These are phyloP conservation scores for Oryza glaberrima DNA, from an alignment of 176 grass and related monocot genomes.

Conservation along the genomic window DNA sequence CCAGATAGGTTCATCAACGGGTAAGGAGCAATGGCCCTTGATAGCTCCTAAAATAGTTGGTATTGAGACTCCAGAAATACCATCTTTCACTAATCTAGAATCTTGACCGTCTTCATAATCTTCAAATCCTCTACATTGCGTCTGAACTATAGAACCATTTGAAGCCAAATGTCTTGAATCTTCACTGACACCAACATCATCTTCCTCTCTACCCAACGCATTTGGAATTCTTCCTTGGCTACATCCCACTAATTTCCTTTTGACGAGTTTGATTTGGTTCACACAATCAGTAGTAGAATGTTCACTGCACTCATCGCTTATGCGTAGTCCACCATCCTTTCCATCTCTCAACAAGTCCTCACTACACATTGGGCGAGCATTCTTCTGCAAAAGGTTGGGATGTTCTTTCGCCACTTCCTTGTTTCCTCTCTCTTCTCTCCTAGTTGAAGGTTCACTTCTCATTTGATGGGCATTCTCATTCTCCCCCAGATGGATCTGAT, in stretches of 20 bases:
- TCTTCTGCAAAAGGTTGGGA: too few species aligned
- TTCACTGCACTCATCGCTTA: neutral
- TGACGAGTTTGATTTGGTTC: neutral
- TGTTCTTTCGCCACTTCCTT: neutral
- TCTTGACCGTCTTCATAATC: neutral
- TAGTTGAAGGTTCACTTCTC: too few species aligned
- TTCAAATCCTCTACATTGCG: neutral
- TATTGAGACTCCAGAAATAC: neutral
- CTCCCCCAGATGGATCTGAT: too few species aligned
- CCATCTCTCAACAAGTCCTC: neutral
- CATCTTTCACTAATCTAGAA: neutral
- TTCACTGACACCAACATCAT: neutral
- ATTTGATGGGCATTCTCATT: too few species aligned
- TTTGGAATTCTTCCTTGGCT: neutral
- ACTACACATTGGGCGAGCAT: neutral
- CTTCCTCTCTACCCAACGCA: neutral
- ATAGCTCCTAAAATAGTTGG: neutral
- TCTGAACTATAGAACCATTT: neutral
- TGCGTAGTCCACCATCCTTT: neutral
- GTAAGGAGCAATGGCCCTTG: neutral
- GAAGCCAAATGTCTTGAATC: neutral
- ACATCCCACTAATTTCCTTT: neutral
- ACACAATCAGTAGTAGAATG: neutral
- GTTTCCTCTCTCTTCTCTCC: too few species aligned
- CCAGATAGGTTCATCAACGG: slow-evolving; percentile 37